Evolutionary conservation across 768 basidiomycete genomes (phyloP).

Genomic region (Lentinus brumalis): DNA sequence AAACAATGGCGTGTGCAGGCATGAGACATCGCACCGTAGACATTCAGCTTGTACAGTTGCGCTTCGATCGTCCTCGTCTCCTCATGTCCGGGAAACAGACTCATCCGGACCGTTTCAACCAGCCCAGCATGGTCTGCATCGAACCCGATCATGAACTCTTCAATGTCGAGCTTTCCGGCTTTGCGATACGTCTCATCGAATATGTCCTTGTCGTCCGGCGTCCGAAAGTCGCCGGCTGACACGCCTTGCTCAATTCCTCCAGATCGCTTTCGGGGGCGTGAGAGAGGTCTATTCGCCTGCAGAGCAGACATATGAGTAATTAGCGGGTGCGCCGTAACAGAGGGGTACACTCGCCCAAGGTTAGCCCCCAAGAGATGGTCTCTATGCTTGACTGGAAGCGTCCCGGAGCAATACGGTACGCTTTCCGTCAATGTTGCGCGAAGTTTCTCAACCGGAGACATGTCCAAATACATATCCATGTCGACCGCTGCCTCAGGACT

Average conservation of each 20-base stretch:
- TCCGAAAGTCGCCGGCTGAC: constrained; percentile 28
- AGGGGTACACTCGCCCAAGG: neutral
- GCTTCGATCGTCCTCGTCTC: constrained; percentile 24
- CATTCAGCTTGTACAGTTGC: constrained; percentile 49
- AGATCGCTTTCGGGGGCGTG: constrained; percentile 4
- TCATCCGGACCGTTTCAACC: constrained; percentile 4
- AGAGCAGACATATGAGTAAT: too few species aligned
- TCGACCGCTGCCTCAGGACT: too few species aligned
- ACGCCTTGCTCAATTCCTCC: constrained; percentile 15
- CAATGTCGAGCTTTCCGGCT: constrained; percentile 28
- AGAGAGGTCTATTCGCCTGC: neutral
- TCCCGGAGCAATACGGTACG: neutral
- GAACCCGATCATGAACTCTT: constrained; percentile 21
- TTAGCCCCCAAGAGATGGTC: neutral
- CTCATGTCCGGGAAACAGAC: constrained; percentile 5
- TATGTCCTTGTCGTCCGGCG: constrained; percentile 15
- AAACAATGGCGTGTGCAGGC: too few species aligned
- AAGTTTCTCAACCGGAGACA: neutral
- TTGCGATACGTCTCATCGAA: constrained; percentile 29
- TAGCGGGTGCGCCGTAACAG: neutral
- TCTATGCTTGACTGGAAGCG: neutral
- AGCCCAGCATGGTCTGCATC: constrained; percentile 8
- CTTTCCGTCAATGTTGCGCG: neutral
- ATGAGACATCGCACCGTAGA: constrained; percentile 39
- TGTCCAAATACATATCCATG: too few species aligned